These are phyloP conservation scores for Fraxinus sp. DNA, from an alignment of 305 asterid genomes.

Conservation along the genomic window DNA sequence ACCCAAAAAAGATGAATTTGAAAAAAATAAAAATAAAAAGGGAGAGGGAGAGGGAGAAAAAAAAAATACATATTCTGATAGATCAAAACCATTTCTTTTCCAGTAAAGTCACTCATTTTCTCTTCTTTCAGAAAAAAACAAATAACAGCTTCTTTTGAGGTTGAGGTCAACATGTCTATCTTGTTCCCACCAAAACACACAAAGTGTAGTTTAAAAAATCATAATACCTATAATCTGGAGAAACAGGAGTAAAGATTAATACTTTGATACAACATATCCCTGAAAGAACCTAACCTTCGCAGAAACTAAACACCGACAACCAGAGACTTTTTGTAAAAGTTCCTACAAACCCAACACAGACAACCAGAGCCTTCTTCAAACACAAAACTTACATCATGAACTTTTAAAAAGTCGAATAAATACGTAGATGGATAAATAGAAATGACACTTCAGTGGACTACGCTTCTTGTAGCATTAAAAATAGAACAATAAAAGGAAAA, in stretches of 20 bases:
- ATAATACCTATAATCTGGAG: conserved; percentile 32
- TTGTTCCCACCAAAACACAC: conserved; percentile 11
- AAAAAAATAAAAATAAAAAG: neutral
- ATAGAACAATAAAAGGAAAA: conserved; percentile 23
- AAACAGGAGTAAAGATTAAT: conserved; percentile 21
- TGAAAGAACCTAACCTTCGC: conserved; percentile 24
- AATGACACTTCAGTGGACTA: conserved; percentile 19
- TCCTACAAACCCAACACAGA: neutral
- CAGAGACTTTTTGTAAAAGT: neutral
- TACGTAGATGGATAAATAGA: conserved; percentile 11
- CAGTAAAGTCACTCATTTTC: conserved; percentile 25
- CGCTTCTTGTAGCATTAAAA: conserved; percentile 30
- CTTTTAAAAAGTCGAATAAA: conserved; percentile 20
- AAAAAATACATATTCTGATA: neutral
- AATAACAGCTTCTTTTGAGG: conserved; percentile 32
- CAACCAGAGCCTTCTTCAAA: conserved; percentile 16
- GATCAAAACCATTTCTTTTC: conserved; percentile 27
- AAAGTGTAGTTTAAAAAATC: conserved; percentile 7
- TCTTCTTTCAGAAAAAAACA: conserved; percentile 22
- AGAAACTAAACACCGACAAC: conserved; percentile 15
- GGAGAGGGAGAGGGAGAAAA: neutral
- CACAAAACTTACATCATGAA: neutral
- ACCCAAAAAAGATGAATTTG: neutral
- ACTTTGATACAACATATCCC: conserved; percentile 28
- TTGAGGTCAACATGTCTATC: conserved; percentile 25